Evolutionary conservation across 108 stramenopile genomes (phyloP), one percentile per base, ranked within the genome.

Genomic region (Fragilaria radians): DNA sequence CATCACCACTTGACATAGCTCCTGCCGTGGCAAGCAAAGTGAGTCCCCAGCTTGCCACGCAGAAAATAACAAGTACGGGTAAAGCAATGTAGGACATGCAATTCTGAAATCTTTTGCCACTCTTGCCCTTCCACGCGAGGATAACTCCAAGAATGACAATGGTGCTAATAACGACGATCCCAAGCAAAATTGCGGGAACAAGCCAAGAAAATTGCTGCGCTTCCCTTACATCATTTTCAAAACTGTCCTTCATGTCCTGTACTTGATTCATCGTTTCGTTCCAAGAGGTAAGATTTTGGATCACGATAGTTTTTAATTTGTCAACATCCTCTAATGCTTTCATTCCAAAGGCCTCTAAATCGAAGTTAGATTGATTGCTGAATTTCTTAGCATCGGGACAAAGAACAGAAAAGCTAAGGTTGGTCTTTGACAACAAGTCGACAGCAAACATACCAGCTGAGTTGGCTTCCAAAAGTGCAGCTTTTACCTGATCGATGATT

Each of bases 1-100:
- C 56, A 53, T 62, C 78, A 19, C 65, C 59, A n/a, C 57, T 67
- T 17, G 72, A 24, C 52, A 71, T 71, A 21, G 71, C 58, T 9
- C 54, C 65, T 21, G 70, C 19, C 27, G 80, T 32, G 1, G 68
- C 32, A 0, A 50, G 24, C n/a, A 70, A 30, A 3, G 67, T 54
- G 0, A 71, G 33, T 5, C 57, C 24, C 67, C 80, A 81, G 49
- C 57, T 63, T 4, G 4, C 42, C 27, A 66, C 0, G 0, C 62
- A 29, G 22, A 33, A 26, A 33, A 66, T 14, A 4, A 73, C 54
- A 24, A 81, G 46, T 4, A 66, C 21, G n/a, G 80, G 80, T 47
- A 81, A 63, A 24, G 74, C 54, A 23, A 63, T 14, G 28, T 76
- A 76, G 0, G 74, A 63, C 65, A 81, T 54, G 45, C n/a, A 11